These are phyloP conservation scores for Xylaria sp. DNA, from an alignment of 2,329 filamentous ascomycete species.

Conservation along the genomic window DNA sequence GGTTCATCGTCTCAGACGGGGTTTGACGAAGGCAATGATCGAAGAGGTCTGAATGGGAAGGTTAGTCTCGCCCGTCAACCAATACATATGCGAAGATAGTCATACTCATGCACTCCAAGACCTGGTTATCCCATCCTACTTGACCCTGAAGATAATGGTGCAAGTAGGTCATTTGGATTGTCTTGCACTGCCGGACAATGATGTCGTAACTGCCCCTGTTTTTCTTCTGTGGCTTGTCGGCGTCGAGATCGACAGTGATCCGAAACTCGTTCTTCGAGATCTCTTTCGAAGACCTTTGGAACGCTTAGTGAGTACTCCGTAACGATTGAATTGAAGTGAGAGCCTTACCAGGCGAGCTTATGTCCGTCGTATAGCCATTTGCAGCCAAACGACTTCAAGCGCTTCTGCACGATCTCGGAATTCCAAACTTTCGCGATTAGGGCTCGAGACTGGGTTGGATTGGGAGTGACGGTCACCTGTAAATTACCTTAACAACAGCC, in stretches of 20 bases:
- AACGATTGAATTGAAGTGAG: not conserved
- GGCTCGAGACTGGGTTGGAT: conserved; percentile 41
- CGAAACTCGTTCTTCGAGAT: conserved; percentile 46
- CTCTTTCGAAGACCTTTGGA: conserved; percentile 35
- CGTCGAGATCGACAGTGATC: conserved; percentile 66
- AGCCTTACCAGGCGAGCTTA: conserved; percentile 75
- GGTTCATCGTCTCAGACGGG: conserved; percentile 61
- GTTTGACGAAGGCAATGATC: conserved; percentile 81
- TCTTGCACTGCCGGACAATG: conserved; percentile 58
- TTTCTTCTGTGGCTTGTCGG: conserved; percentile 20
- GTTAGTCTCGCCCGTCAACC: not conserved
- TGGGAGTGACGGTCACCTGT: conserved; percentile 63
- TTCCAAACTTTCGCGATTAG: conserved; percentile 74
- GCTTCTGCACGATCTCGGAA: conserved; percentile 52
- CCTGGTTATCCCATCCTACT: conserved; percentile 56
- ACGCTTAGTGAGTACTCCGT: conserved; percentile 13
- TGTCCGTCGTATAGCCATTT: conserved; percentile 75
- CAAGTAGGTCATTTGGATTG: conserved; percentile 62
- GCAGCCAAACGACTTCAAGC: conserved; percentile 44
- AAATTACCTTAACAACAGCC: not conserved
- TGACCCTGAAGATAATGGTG: conserved; percentile 59
- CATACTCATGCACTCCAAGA: conserved; percentile 72
- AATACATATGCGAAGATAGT: conserved; percentile 5
- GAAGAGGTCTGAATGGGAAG: conserved; percentile 59
- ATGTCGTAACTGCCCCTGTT: conserved; percentile 49